Evolutionary conservation across 495 filamentous ascomycete species (phyloP).

Genomic region (Xylaria venustula): DNA sequence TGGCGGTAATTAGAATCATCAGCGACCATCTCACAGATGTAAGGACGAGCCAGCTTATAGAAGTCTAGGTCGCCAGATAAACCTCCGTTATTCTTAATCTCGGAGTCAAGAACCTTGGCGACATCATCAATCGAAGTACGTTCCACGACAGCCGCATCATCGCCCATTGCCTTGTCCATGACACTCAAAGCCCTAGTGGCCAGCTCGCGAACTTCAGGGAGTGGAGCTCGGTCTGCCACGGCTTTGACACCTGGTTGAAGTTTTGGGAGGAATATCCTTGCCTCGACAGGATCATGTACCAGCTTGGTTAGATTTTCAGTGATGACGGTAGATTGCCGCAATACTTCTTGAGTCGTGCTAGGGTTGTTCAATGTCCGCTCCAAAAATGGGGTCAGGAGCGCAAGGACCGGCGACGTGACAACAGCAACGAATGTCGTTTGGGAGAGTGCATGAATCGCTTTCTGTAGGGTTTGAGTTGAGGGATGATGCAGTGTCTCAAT

Average conservation of each 20-base stretch:
- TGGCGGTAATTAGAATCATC: constrained; percentile 87
- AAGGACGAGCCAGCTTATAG: constrained; percentile 66
- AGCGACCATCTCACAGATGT: constrained; percentile 81
- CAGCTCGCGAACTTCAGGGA: constrained; percentile 92
- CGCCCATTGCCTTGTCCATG: constrained; percentile 91
- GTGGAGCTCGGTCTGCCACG: constrained; percentile 82
- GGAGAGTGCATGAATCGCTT: constrained; percentile 94
- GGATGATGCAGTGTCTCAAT: constrained; percentile 96
- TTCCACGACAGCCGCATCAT: constrained; percentile 65
- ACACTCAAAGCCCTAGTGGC: constrained; percentile 78
- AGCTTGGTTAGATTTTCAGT: constrained; percentile 98
- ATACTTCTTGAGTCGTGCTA: constrained; percentile 85
- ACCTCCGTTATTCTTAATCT: constrained; percentile 69
- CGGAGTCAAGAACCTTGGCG: constrained; percentile 65
- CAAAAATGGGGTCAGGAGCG: constrained; percentile 92
- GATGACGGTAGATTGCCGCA: constrained; percentile 95
- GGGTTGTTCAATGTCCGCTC: constrained; percentile 91
- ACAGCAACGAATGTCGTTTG: constrained; percentile 98
- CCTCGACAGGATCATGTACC: constrained; percentile 96
- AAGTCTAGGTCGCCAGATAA: constrained; percentile 61
- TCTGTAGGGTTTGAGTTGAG: constrained; percentile 80
- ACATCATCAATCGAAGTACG: constrained; percentile 75
- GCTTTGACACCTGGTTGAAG: constrained; percentile 90
- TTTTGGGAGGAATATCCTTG: constrained; percentile 92
- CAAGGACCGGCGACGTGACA: constrained; percentile 96